Evolutionary conservation across 768 basidiomycete species (phyloP).

Genomic region (Tylopilus plumbeoviolaceoides): DNA sequence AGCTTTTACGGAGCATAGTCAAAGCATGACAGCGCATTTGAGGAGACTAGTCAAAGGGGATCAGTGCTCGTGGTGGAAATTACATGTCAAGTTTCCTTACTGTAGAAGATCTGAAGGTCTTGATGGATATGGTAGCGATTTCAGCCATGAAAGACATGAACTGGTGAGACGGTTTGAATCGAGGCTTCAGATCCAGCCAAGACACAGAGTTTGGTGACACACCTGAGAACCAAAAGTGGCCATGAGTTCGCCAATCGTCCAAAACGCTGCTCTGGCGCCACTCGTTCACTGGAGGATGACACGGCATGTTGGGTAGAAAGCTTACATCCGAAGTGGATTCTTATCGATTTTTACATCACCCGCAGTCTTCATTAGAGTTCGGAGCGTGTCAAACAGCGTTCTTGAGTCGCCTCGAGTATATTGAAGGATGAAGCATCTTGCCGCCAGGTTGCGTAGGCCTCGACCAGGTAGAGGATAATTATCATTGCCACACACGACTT

Average conservation of each 20-base stretch:
- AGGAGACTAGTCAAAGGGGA: slow-evolving; percentile 49
- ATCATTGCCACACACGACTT: slow-evolving; percentile 59
- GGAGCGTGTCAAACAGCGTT: slow-evolving; percentile 83
- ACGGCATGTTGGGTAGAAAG: not conserved
- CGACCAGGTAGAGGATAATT: slow-evolving; percentile 84
- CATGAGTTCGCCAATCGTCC: slow-evolving; percentile 89
- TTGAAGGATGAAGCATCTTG: slow-evolving; percentile 68
- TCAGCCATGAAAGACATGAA: slow-evolving; percentile 96
- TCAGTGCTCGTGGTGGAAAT: slow-evolving; percentile 4
- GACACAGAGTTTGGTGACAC: slow-evolving; percentile 23
- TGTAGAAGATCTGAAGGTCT: slow-evolving; percentile 65
- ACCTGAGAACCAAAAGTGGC: slow-evolving; percentile 79
- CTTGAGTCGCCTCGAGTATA: slow-evolving; percentile 81
- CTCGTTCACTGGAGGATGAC: slow-evolving; percentile 1
- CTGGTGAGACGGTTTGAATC: slow-evolving; percentile 36
- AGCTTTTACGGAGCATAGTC: slow-evolving; percentile 68
- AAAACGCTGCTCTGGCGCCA: slow-evolving; percentile 67
- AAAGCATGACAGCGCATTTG: slow-evolving; percentile 82
- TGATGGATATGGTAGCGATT: slow-evolving; percentile 61
- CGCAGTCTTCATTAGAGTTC: slow-evolving; percentile 69
- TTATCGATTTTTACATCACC: slow-evolving; percentile 70
- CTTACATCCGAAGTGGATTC: slow-evolving; percentile 67
- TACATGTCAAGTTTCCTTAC: slow-evolving; percentile 40
- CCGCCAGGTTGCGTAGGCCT: slow-evolving; percentile 73
- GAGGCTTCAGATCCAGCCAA: not conserved